Percentiles rank a stretch among this genome's conserved stretches.
Evolutionary conservation across 2,329 filamentous ascomycete genomes (phyloP).

Genomic region (Sporothrix protearum): DNA sequence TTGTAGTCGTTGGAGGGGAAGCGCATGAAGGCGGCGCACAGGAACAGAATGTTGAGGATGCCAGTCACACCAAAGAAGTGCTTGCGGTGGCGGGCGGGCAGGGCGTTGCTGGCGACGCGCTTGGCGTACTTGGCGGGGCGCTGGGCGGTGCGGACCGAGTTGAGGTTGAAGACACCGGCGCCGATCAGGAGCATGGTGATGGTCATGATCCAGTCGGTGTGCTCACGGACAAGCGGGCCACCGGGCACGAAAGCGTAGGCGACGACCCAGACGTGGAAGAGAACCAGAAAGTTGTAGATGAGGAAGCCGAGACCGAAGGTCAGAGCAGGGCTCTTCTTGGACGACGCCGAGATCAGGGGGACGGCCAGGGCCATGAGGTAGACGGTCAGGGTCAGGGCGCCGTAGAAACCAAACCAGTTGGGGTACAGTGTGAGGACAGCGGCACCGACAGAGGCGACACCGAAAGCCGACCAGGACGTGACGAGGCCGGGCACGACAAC

Average conservation of each 20-base stretch:
- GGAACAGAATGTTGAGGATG: conserved; percentile 74
- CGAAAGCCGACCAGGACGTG: conserved; percentile 75
- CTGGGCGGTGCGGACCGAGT: conserved; percentile 42
- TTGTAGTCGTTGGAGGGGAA: conserved; percentile 91
- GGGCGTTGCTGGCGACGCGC: conserved; percentile 27
- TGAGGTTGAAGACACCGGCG: conserved; percentile 74
- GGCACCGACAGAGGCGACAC: conserved; percentile 73
- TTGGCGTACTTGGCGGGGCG: conserved; percentile 40
- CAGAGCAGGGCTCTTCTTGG: conserved; percentile 69
- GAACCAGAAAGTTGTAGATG: conserved; percentile 85
- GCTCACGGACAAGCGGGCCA: conserved; percentile 85
- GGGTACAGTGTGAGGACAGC: conserved; percentile 69
- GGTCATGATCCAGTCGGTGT: conserved; percentile 92
- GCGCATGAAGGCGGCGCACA: conserved; percentile 78
- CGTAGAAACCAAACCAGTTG: conserved; percentile 88
- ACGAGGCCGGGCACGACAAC: conserved; percentile 67
- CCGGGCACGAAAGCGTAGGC: conserved; percentile 97
- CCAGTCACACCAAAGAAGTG: conserved; percentile 58
- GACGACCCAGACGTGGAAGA: conserved; percentile 99
- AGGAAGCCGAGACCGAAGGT: conserved; percentile 89
- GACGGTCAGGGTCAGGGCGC: conserved; percentile 68
- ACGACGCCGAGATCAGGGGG: conserved; percentile 69
- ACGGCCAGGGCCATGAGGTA: conserved; percentile 81
- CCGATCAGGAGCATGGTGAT: conserved; percentile 81
- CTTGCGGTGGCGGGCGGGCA: conserved; percentile 45